Conservation (phyloP, 2,329 filamentous ascomycete species). For the Aureobasidium namibiae region DNA sequence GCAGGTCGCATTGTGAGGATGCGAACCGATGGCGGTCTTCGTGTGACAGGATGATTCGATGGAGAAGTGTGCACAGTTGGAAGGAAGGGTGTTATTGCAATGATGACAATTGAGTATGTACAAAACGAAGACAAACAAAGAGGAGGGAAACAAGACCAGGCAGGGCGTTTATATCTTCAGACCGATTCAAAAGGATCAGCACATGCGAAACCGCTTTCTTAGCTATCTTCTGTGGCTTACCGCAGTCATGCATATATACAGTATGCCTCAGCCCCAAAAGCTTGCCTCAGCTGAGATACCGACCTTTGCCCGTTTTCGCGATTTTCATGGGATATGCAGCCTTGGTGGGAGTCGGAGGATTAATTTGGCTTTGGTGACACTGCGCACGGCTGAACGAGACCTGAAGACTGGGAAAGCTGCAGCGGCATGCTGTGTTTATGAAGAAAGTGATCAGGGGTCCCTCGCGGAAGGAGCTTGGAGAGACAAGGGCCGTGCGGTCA, state of each 20-base stretch:
- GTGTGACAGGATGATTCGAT: not conserved
- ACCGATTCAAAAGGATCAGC: not conserved
- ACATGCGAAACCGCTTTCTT: not conserved
- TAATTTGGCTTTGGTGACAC: not conserved
- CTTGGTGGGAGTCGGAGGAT: not conserved
- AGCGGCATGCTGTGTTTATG: not conserved
- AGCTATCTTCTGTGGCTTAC: not conserved
- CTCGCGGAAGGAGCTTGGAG: not conserved
- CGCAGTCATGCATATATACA: slow-evolving; percentile 6
- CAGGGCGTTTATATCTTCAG: not conserved
- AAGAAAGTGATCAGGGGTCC: not conserved
- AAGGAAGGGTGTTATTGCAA: not conserved
- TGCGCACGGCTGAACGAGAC: not conserved
- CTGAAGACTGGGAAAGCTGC: not conserved
- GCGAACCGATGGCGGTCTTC: too few species aligned
- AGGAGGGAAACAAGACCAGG: not conserved
- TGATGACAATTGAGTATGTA: not conserved
- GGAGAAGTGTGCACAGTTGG: not conserved
- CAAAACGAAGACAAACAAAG: not conserved
- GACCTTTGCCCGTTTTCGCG: not conserved
- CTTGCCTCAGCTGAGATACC: slow-evolving; percentile 1
- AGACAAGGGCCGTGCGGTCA: not conserved
- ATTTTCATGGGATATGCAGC: slow-evolving; percentile 1
- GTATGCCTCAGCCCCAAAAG: not conserved
- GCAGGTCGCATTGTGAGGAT: not conserved